Evolutionary conservation across 768 basidiomycete species (phyloP), one percentile per base, ranked within the genome.

Genomic region (Trametes sanguinea): DNA sequence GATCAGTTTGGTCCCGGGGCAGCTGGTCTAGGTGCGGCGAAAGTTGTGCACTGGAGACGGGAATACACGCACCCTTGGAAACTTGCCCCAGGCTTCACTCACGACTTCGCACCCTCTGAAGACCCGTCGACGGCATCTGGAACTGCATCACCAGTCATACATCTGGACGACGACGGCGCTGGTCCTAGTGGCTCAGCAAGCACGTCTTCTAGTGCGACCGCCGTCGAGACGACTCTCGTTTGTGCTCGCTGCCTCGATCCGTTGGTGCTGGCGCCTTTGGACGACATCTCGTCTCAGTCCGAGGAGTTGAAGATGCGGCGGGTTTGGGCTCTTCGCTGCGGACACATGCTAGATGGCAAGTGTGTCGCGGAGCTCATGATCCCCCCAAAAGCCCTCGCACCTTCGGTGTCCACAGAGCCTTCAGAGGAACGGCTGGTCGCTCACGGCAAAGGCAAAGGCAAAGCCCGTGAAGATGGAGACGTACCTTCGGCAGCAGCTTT

Each of bases 311-410:
- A 75, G 43, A 73, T 73, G 40, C 76, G 79, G 55, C 80, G 82
- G 45, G 74, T 92, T 7, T 92, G 89, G 90, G 85, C 81, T 1
- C 73, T 93, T 62, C 77, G 88, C 43, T 93, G 90, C 54, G 90
- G 90, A 0, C 91, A 93, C 69, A 72, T 93, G 67, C 78, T 92
- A 0, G 90, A 92, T 65, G 91, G 89, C 51, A 89, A 87, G 71
- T 93, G 90, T 65, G 73, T 88, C 2, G 80, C 80, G 62, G 77
- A 80, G 64, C 65, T 92, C 51, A 85, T 86, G 70, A 73, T 76
- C 39, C 88, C 84, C 2, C 51, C 52, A 13, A 60, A 59, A 4
- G 50, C 51, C 7, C 13, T 4, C 4, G 37, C 43, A 0, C 51
- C 50, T 1, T 17, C 57, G 2, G 30, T 33, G 14, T 13, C 44